phyloP scores from a whole-genome alignment of 2,329 filamentous ascomycete genomes.

The Paraphoma chrysanthemicola region DNA sequence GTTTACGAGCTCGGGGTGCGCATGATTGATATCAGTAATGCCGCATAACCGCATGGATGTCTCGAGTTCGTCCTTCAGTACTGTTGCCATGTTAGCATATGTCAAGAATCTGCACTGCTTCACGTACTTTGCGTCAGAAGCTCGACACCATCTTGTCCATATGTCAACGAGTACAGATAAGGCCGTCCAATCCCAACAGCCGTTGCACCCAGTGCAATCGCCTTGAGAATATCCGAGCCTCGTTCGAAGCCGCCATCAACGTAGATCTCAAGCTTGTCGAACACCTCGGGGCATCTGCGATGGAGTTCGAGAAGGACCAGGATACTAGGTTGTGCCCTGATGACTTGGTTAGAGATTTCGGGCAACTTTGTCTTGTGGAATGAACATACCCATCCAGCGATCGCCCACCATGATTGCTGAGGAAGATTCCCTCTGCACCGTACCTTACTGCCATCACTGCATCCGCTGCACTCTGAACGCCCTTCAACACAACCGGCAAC shows the following conservation, averaged over 20 bases:
- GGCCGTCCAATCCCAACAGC: conserved; percentile 68
- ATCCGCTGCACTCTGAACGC: conserved; percentile 31
- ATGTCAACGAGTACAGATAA: conserved; percentile 57
- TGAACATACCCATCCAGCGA: conserved; percentile 46
- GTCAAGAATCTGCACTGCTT: background rate
- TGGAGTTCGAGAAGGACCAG: conserved; percentile 64
- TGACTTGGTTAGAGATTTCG: conserved; percentile 2
- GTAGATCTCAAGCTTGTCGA: conserved; percentile 66
- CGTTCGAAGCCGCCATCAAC: conserved; percentile 69
- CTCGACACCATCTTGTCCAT: conserved; percentile 6
- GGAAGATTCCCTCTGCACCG: conserved; percentile 45
- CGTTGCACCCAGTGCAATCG: conserved; percentile 68
- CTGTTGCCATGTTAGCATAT: conserved; percentile 10
- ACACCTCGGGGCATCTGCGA: conserved; percentile 65
- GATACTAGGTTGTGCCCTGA: conserved; percentile 15
- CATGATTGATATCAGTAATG: conserved; percentile 63
- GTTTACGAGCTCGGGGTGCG: conserved; percentile 66
- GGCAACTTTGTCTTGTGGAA: background rate
- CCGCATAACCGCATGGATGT: conserved; percentile 70
- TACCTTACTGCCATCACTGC: conserved; percentile 1
- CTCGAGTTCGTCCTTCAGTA: conserved; percentile 63
- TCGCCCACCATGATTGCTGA: conserved; percentile 59
- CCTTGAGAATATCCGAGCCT: conserved; percentile 72
- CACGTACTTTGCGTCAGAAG: conserved; percentile 11
- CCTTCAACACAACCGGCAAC: conserved; percentile 16